Evolutionary conservation across 2,329 filamentous ascomycete genomes (phyloP), one percentile per base, ranked within the genome.

Genomic region (Geosmithia putterillii): DNA sequence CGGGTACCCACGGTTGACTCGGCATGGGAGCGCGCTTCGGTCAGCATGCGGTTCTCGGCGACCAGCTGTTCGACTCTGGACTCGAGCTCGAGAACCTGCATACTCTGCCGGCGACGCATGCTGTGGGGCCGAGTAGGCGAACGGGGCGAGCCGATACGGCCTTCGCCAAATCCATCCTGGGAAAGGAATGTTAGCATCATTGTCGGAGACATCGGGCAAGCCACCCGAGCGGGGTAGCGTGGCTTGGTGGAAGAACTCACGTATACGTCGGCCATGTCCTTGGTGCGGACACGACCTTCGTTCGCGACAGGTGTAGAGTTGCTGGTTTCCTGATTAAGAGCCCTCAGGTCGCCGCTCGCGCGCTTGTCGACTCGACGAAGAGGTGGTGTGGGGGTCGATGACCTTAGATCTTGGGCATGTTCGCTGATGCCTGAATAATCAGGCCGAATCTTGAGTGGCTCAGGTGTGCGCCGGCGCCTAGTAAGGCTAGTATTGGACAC

Each of bases 91-190:
- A 96, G 80, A 44, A 90, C 80, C 66, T 96, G 90, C 81, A 96
- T 90, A 73, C 90, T 96, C 65, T 95, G 92, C 58, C 90, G 86
- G 59, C 90, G 89, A 54, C 90, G 89, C 76, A 98, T 85, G 70
- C 88, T 95, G 58, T 89, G 87, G 54, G 92, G 89, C 64, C 90
- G 81, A 53, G 87, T 94, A 44, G 92, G 92, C 56, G 92, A 96
- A 56, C 84, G 81, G 57, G 90, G 88, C 60, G 88, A 94, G 59
- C 81, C 81, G 59, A 84, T 76, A 58, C 76, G 86, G 64, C 85
- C 86, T 67, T 94, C 87, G 66, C 90, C 90, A 70, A 80, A 89
- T 67, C 87, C 90, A 76, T 95, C 88, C 89, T 95, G 69, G 44
- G 54, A 45, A 18, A 28, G 28, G 6, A 32, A 32, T 35, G 51